Base-by-base conservation (phyloP, 2,329 filamentous ascomycete genomes). In the Penicillium sp. region DNA sequence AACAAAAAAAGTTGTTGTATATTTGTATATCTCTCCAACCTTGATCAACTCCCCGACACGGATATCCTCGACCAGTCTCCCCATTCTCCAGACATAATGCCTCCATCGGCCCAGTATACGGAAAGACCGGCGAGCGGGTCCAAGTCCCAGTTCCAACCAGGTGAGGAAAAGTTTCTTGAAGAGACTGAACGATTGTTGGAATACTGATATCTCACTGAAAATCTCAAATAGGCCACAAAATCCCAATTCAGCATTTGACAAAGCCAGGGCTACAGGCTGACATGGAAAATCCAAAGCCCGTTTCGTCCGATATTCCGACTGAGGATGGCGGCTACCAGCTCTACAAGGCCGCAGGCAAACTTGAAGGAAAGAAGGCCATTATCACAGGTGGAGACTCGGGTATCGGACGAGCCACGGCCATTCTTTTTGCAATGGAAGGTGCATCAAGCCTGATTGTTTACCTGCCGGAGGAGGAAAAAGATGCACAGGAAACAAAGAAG, bases 371-470 rank as follows among this genome's bases (percentile, higher is more conserved):
- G 73, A 89, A 85, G 56, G 89, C 89, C 7, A 74, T 94, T 55
- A 93, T 94, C 66, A 93, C 90, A 0, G 89, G 89, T 15, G 90
- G 90, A 3, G 89, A 93, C 72, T 87, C 84, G 6, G 89, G 90
- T 1, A 93, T 94, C 60, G 89, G 90, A 6, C 85, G 89, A 35
- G 86, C 90, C 1, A 84, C 87, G 1, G 89, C 90, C 1, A 81
- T 93, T 15, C 79, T 94, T 0, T 94, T 88, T 65, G 89, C 89
- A 37, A 88, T 90, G 81, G 90, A 94, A 73, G 90, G 89, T 6
- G 89, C 89, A 14, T 85, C 89, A 59, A 84, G 82, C 49, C 79
- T 89, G 55, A 91, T 94, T 61, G 83, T 84, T 4, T 90, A 94
- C 66, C 79, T 92, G 0, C 85, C 87, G 0, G 83, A 89, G 31